A percentile compares a stretch with the other conserved stretches of the same genome.
Conservation (phyloP, 2,329 filamentous ascomycete species). For the Beauveria brongniartii region DNA sequence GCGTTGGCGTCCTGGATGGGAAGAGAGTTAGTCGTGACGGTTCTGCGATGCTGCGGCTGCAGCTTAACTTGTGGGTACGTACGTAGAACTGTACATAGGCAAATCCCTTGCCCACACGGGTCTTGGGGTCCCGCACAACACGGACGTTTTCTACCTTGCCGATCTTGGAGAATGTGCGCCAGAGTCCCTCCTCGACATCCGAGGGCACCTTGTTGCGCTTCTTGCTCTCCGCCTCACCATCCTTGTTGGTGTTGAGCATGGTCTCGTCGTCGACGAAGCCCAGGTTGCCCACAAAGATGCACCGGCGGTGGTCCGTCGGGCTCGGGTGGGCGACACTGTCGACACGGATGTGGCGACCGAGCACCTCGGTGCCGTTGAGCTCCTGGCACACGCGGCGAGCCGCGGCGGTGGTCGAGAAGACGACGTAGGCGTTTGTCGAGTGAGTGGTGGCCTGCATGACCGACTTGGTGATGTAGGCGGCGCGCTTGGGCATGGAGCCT, state of each 20-base stretch:
- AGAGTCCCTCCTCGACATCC: constrained; percentile 88
- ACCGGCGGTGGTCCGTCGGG: constrained; percentile 74
- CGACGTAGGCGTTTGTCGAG: constrained; percentile 88
- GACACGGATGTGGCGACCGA: constrained; percentile 82
- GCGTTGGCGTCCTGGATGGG: constrained; percentile 60
- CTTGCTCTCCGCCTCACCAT: constrained; percentile 60
- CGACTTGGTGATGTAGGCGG: constrained; percentile 85
- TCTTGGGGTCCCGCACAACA: constrained; percentile 81
- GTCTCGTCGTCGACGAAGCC: constrained; percentile 93
- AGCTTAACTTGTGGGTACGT: constrained; percentile 20
- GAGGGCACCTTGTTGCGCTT: constrained; percentile 68
- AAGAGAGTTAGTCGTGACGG: constrained; percentile 11
- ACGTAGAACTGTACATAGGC: constrained; percentile 94
- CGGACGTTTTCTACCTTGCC: constrained; percentile 89
- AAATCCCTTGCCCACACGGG: constrained; percentile 90
- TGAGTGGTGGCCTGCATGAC: constrained; percentile 87
- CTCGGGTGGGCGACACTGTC: constrained; percentile 86
- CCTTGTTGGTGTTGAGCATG: constrained; percentile 54
- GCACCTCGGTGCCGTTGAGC: constrained; percentile 76
- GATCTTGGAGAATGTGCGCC: constrained; percentile 66
- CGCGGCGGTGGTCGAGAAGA: constrained; percentile 69
- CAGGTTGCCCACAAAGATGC: constrained; percentile 93
- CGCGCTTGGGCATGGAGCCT: constrained; percentile 75
- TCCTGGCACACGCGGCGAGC: constrained; percentile 67
- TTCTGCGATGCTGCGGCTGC: not conserved